Conservation (phyloP, 371 early-diverging fungal genomes). For the Mucor racemosus region DNA sequence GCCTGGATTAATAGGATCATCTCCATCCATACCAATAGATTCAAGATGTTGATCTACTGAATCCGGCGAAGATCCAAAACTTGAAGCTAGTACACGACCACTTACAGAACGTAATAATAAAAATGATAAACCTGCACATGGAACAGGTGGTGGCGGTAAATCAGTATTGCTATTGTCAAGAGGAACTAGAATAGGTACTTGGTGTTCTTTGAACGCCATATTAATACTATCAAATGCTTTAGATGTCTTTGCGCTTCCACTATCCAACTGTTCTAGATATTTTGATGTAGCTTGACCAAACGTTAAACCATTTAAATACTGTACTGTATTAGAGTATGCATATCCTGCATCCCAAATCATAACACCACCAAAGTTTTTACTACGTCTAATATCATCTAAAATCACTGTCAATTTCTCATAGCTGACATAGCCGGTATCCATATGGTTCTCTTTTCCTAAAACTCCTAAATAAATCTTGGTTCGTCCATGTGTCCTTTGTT, state of each 20-base stretch:
- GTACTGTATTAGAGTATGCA: slow-evolving; percentile 44
- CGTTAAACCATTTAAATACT: slow-evolving; percentile 18
- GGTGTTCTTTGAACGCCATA: slow-evolving; percentile 6
- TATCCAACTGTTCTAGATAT: slow-evolving; percentile 24
- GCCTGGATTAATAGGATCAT: slow-evolving; percentile 25
- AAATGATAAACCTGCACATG: slow-evolving; percentile 31
- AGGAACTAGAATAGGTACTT: slow-evolving; percentile 24
- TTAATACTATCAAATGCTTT: slow-evolving; percentile 18
- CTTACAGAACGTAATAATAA: slow-evolving; percentile 23
- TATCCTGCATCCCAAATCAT: slow-evolving; percentile 73
- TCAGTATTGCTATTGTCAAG: background rate
- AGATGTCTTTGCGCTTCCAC: slow-evolving; percentile 1
- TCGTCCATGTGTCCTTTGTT: slow-evolving; percentile 20
- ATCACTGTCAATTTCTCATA: slow-evolving; percentile 45
- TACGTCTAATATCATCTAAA: slow-evolving; percentile 37
- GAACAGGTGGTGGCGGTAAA: background rate
- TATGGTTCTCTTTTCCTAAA: slow-evolving; percentile 56
- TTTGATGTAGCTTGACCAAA: slow-evolving; percentile 38
- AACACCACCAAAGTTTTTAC: slow-evolving; percentile 63
- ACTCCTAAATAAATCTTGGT: slow-evolving; percentile 60
- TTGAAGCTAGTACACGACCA: slow-evolving; percentile 19
- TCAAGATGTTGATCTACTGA: slow-evolving; percentile 14
- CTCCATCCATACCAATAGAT: slow-evolving; percentile 26
- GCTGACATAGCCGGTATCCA: slow-evolving; percentile 59
- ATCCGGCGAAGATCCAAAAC: slow-evolving; percentile 23